phyloP scores from a whole-genome alignment of 345 rosid species.

The Alliaria petiolata region DNA sequence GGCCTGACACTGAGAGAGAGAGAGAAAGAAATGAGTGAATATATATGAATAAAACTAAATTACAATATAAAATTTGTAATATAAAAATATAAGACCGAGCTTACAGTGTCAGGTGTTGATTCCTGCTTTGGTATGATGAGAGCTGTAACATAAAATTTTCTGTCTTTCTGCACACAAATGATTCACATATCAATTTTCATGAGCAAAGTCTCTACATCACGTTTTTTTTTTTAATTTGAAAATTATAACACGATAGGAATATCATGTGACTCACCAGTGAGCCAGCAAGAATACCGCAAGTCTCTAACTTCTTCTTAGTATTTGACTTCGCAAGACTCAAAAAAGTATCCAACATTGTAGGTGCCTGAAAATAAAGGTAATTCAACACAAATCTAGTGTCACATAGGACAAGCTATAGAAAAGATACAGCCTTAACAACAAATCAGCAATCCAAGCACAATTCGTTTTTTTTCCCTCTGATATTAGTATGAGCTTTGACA shows the following conservation, averaged over 20 bases:
- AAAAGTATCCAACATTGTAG: slow-evolving; percentile 86
- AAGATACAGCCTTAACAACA: background rate
- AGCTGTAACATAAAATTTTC: slow-evolving; percentile 81
- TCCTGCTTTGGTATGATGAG: slow-evolving; percentile 98
- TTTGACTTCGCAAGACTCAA: slow-evolving; percentile 90
- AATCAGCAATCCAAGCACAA: background rate
- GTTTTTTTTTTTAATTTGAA: background rate
- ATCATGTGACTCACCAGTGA: slow-evolving; percentile 67
- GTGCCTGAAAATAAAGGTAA: slow-evolving; percentile 57
- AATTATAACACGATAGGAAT: background rate
- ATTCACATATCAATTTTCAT: slow-evolving; percentile 9
- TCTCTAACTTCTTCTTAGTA: slow-evolving; percentile 84
- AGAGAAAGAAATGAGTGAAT: background rate
- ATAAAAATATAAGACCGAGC: too few species aligned
- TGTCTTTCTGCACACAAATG: slow-evolving; percentile 60
- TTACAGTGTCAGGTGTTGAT: slow-evolving; percentile 88
- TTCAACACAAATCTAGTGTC: background rate
- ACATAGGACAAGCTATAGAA: background rate
- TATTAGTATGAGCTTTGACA: slow-evolving; percentile 3
- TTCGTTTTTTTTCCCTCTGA: background rate
- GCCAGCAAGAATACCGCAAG: slow-evolving; percentile 97
- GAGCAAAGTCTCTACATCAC: background rate
- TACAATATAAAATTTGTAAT: slow-evolving; percentile 6
- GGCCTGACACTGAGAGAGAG: slow-evolving; percentile 68
- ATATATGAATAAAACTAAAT: background rate